Conservation (phyloP, 768 basidiomycete species). For the Pleurotus platypus region DNA sequence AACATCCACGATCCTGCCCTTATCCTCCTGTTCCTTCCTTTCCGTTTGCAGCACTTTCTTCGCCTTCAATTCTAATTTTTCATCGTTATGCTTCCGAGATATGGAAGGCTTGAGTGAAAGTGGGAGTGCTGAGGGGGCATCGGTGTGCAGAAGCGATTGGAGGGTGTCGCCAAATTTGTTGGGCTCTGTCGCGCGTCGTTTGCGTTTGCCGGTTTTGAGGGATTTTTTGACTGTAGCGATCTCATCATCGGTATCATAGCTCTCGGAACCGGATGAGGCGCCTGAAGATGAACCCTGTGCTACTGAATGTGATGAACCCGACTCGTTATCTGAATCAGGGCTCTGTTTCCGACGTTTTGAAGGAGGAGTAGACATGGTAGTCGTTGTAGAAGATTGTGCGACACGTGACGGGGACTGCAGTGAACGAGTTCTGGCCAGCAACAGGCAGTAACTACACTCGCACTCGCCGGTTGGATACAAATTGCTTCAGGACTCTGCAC, state of each 20-base stretch:
- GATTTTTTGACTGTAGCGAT: constrained; percentile 66
- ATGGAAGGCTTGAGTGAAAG: constrained; percentile 79
- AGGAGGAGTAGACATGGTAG: constrained; percentile 37
- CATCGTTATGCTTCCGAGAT: constrained; percentile 64
- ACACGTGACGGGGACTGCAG: too few species aligned
- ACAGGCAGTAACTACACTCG: not conserved
- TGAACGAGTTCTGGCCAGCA: too few species aligned
- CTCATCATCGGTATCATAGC: constrained; percentile 60
- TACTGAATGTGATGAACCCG: constrained; percentile 9
- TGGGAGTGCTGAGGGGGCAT: constrained; percentile 65
- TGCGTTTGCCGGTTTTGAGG: constrained; percentile 77
- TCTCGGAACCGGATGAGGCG: constrained; percentile 19
- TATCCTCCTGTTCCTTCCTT: constrained; percentile 72
- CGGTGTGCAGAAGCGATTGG: constrained; percentile 67
- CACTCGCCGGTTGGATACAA: not conserved
- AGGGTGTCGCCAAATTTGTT: constrained; percentile 74
- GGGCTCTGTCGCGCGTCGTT: constrained; percentile 74
- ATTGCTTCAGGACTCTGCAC: too few species aligned
- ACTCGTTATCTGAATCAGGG: constrained; percentile 25
- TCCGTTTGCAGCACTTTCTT: constrained; percentile 70
- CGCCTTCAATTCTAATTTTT: constrained; percentile 70
- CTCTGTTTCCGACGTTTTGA: constrained; percentile 50
- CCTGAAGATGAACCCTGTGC: constrained; percentile 17
- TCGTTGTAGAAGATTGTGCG: too few species aligned
- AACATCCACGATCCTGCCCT: constrained; percentile 59